Base-by-base conservation (phyloP, 345 rosid species). In the Eucalyptus tenuipes region DNA sequence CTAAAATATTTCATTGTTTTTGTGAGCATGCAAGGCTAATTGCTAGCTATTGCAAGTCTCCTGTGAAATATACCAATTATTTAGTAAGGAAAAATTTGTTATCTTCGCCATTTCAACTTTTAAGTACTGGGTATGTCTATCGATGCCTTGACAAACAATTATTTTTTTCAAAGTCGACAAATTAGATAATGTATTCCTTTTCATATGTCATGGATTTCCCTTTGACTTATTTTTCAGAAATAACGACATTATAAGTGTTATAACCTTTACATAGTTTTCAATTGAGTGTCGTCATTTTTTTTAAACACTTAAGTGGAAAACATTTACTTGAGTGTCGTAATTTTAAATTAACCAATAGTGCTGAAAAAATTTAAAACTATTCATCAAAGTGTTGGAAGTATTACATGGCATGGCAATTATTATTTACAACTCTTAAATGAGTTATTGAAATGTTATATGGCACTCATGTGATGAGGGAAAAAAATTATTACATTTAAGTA, bases 141-240 rank as follows among this genome's bases (percentile, higher is more conserved):
- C 13, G 4, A 13, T 7, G 16, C 33, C 18, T 61, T 1, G 0
- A 29, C 3, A 2, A 29, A 61, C 9, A 15, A 29, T 61, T 13
- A 7, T 13, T 61, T 61, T 61, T 61, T 61, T 29, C 9, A 4
- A 13, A 61, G 37, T 61, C 3, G 3, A 29, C 18, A 29, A 29
- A 61, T 61, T 61, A 61, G 71, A 61, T 29, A 5, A 13, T 6
- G 8, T 6, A 13, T 11, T 61, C 10, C 16, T 61, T 61, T 6
- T 27, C 8, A 61, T 61, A 13, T 6, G 68, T 14, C 13, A 16
- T 6, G 68, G 33, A 61, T 12, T 29, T 29, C n/a, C 31, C 0
- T 61, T 52, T 52, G 57, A 55, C 61, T 55, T 55, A 1, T 55
- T 55, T 24, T 55, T 24, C 2, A 5, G 12, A 25, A 6, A 24